Base-by-base conservation (phyloP, 2,329 filamentous ascomycete species). In the Xenoacremonium recifei region DNA sequence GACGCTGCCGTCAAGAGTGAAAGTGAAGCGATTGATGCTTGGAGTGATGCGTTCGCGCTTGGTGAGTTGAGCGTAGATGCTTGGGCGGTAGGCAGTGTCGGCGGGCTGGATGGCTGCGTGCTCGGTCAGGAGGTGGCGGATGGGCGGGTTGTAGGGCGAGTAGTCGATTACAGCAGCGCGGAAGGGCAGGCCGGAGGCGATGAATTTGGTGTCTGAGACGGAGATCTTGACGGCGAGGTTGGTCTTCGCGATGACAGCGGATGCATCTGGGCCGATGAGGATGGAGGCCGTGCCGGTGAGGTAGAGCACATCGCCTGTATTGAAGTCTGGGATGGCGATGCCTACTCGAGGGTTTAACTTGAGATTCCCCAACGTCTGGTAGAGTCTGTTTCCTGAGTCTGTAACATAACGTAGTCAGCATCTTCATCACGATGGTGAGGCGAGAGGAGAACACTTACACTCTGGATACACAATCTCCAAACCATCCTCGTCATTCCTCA, bases 301-400 rank as follows among this genome's bases (percentile, higher is more conserved):
- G 61, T 92, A 92, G 2, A 95, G 71, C 5, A 87, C 81, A 55
- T 88, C 71, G 2, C 85, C 85, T 0, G 79, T 86, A 4, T 77
- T 75, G 56, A 87, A 92, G 60, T 91, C 81, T 0, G 89, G 87
- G 25, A 95, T 75, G 3, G 78, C 79, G 36, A 92, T 62, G 3
- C 89, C 88, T 3, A 86, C 79, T 15, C 70, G 67, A 0, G 87
- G 86, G 21, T 83, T 84, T 6, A 76, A 65, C 29, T 76, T 70
- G 12, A 95, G 69, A 58, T 95, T 95, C 1, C 89, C 89, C 0
- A 95, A 74, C 0, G 85, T 88, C 62, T 95, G 89, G 55, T 95
- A 95, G 0, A 93, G 68, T 13, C 87, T 73, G 62, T 95, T 95
- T 6, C 89, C 89, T 1, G 85, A 90, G 61, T 86, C 67, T 69